Evolutionary conservation across 371 early-diverging fungal species (phyloP).

Genomic region (Mucor plumbeus): DNA sequence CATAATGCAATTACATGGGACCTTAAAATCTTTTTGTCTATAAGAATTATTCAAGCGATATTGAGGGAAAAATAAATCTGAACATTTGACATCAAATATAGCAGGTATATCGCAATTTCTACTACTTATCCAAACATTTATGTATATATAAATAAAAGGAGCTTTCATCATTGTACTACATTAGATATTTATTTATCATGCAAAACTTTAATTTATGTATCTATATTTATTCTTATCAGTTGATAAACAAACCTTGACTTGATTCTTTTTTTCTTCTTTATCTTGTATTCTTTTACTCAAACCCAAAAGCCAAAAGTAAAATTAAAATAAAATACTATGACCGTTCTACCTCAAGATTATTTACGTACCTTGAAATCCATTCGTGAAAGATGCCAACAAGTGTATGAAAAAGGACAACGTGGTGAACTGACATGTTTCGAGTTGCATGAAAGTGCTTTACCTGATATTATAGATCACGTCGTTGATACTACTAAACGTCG

Average conservation of each 20-base stretch:
- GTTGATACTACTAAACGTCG: constrained; percentile 73
- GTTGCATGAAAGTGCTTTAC: constrained; percentile 66
- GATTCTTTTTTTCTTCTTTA: not conserved
- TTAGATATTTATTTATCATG: not conserved
- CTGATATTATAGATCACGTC: constrained; percentile 70
- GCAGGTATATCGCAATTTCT: no score
- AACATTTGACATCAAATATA: no score
- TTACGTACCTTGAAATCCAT: constrained; percentile 80
- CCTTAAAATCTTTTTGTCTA: no score
- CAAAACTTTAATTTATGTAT: not conserved
- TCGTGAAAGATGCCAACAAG: constrained; percentile 70
- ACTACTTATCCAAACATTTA: no score
- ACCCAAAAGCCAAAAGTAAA: not conserved
- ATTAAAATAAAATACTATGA: constrained; percentile 21
- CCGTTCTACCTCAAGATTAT: constrained; percentile 55
- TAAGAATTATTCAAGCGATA: no score
- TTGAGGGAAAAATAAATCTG: no score
- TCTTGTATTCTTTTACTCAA: not conserved
- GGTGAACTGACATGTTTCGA: constrained; percentile 70
- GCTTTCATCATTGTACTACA: not conserved
- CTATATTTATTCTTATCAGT: constrained; percentile 1
- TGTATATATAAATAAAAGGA: no score
- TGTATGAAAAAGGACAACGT: constrained; percentile 64
- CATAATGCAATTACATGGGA: no score
- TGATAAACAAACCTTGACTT: not conserved